Percentiles rank a stretch among this genome's conserved stretches.
Evolutionary conservation across 1,139 yeast species (phyloP).

Genomic region (Geotrichum restrictum): DNA sequence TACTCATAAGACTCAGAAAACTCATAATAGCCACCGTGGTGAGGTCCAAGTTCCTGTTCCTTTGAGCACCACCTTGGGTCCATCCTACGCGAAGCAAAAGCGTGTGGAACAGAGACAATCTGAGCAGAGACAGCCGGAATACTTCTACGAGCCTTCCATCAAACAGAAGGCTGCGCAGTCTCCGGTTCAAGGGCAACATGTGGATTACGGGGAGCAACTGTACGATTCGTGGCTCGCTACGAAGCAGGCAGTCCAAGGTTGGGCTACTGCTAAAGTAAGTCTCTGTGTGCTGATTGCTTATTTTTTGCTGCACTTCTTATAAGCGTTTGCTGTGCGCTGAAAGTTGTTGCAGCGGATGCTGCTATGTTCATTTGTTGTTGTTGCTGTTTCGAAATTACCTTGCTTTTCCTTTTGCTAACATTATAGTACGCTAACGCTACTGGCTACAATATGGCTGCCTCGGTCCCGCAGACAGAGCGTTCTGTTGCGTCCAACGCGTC

Average conservation of each 20-base stretch:
- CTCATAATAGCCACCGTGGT: constrained; percentile 8
- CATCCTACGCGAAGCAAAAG: not conserved
- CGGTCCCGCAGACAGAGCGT: not conserved
- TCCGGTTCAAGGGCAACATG: not conserved
- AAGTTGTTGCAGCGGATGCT: not conserved
- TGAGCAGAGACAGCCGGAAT: too few species aligned
- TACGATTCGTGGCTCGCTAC: constrained; percentile 16
- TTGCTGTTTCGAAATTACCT: not conserved
- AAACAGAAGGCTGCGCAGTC: not conserved
- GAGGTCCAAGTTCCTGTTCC: constrained; percentile 12
- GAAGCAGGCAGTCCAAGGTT: constrained; percentile 9
- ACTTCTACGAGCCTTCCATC: too few species aligned
- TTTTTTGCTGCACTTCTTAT: constrained; percentile 13
- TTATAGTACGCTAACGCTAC: constrained; percentile 2
- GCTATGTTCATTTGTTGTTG: not conserved
- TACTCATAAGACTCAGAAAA: not conserved
- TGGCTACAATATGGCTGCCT: not conserved
- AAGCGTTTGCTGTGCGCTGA: not conserved
- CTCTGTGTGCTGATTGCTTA: constrained; percentile 7
- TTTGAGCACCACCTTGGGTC: constrained; percentile 5
- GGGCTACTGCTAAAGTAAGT: constrained; percentile 17
- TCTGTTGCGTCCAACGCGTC: not conserved
- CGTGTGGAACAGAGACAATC: too few species aligned
- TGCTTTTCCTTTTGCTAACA: not conserved
- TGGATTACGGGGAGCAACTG: constrained; percentile 14